Evolutionary conservation across 2,329 filamentous ascomycete genomes (phyloP).

Genomic region (Allantophomopsis lycopodina): DNA sequence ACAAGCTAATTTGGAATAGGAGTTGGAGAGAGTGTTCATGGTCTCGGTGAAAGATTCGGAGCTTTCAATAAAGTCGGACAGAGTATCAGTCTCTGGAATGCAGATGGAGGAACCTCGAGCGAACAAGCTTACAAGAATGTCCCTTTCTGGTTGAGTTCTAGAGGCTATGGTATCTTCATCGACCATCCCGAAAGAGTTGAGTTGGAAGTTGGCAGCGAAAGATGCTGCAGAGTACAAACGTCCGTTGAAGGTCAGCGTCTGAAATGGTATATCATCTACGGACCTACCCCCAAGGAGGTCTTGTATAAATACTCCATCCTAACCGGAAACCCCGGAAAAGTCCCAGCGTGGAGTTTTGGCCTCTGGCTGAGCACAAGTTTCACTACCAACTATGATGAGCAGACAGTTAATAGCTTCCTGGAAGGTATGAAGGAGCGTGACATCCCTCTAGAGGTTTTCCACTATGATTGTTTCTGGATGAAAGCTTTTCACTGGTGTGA

Average conservation of each 20-base stretch:
- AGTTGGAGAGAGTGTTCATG: constrained; percentile 56
- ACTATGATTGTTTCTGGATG: constrained; percentile 53
- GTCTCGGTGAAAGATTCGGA: constrained; percentile 64
- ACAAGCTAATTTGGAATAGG: too few relatives aligned
- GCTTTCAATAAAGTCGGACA: constrained; percentile 68
- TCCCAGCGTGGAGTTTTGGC: constrained; percentile 64
- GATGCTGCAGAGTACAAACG: constrained; percentile 57
- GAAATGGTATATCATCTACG: constrained; percentile 64
- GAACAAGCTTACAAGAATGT: constrained; percentile 64
- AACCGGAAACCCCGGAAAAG: constrained; percentile 48
- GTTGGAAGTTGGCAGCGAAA: constrained; percentile 60
- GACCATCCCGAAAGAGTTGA: constrained; percentile 58
- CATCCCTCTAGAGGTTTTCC: constrained; percentile 46
- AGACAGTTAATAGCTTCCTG: constrained; percentile 41
- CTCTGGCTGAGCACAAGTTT: constrained; percentile 64
- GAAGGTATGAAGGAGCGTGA: constrained; percentile 41
- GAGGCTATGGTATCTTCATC: constrained; percentile 67
- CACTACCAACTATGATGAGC: constrained; percentile 45
- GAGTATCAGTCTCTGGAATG: constrained; percentile 49
- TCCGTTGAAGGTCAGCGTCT: constrained; percentile 54
- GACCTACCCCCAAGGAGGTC: constrained; percentile 58
- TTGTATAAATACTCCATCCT: constrained; percentile 52
- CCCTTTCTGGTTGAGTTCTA: constrained; percentile 54
- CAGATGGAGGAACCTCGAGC: constrained; percentile 50
- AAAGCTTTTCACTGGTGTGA: constrained; percentile 52